Evolutionary conservation across 139 green algal species (phyloP).

Genomic region (Coelastrella sp.): DNA sequence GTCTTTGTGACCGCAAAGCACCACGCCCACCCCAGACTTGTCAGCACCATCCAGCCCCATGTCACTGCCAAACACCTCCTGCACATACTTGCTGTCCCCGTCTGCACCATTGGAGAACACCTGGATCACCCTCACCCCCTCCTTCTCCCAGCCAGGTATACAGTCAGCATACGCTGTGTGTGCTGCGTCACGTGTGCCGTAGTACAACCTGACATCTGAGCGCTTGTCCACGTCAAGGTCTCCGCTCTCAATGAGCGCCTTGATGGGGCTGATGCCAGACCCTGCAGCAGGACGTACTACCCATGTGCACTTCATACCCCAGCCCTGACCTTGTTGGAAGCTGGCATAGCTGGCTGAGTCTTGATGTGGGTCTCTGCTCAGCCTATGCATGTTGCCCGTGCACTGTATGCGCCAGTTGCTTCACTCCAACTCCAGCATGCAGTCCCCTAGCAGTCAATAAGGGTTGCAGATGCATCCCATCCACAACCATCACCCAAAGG

Average conservation of each 20-base stretch:
- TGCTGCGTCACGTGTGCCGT: conserved; percentile 69
- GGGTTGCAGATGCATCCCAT: background rate
- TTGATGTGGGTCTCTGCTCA: no score
- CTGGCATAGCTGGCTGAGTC: no score
- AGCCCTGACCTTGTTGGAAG: no score
- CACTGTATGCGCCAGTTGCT: no score
- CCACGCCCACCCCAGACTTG: conserved; percentile 58
- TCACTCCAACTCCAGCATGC: background rate
- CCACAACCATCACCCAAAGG: background rate
- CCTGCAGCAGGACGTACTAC: conserved; percentile 24
- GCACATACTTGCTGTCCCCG: conserved; percentile 55
- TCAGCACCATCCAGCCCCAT: conserved; percentile 40
- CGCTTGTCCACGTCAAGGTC: conserved; percentile 60
- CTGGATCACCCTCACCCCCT: conserved; percentile 77
- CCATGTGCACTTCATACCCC: no score
- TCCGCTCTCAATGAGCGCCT: conserved; percentile 81
- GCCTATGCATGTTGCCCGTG: no score
- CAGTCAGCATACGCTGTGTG: conserved; percentile 54
- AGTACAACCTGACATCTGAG: conserved; percentile 79
- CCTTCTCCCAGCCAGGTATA: conserved; percentile 69
- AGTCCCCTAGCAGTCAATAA: background rate
- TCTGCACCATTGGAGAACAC: conserved; percentile 1
- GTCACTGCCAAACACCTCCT: conserved; percentile 74
- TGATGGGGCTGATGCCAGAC: conserved; percentile 82
- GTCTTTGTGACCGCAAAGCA: conserved; percentile 92